Conservation (phyloP, 441 rosid species). For the Iberis amara region DNA sequence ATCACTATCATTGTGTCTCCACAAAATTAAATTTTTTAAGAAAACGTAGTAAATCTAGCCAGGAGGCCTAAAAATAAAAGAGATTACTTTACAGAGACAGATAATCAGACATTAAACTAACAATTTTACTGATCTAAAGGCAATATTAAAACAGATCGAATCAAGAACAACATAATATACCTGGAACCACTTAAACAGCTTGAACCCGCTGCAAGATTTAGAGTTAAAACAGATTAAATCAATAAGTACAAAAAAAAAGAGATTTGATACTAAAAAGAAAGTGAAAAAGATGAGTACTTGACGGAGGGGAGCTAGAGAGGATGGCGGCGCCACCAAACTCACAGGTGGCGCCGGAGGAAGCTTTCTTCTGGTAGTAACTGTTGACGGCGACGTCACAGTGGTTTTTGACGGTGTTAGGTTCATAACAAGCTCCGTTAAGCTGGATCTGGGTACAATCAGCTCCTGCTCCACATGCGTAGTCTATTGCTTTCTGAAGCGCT, state of each 20-base stretch:
- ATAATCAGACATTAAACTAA: background rate
- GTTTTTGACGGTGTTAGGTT: slow-evolving; percentile 81
- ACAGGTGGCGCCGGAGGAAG: slow-evolving; percentile 52
- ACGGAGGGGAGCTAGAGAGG: slow-evolving; percentile 36
- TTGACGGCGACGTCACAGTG: slow-evolving; percentile 91
- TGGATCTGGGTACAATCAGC: slow-evolving; percentile 74
- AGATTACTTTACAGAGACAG: background rate
- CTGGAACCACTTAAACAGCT: slow-evolving; percentile 34
- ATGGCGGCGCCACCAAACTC: slow-evolving; percentile 70
- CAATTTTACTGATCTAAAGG: background rate
- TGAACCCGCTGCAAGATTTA: slow-evolving; percentile 27
- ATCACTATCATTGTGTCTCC: slow-evolving; percentile 28
- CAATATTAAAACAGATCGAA: background rate
- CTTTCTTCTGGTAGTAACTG: slow-evolving; percentile 79
- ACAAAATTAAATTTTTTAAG: background rate
- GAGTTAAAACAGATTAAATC: background rate
- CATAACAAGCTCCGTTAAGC: slow-evolving; percentile 61
- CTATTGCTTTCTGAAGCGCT: slow-evolving; percentile 59
- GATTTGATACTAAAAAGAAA: background rate
- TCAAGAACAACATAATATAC: slow-evolving; percentile 21
- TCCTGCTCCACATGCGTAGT: slow-evolving; percentile 91
- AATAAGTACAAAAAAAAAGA: background rate
- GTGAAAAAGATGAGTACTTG: slow-evolving; percentile 34
- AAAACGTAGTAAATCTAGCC: slow-evolving; percentile 20
- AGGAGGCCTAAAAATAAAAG: background rate